Base-by-base conservation (phyloP, 1,284 basidiomycete genomes). In the Irpex rosettiformis region DNA sequence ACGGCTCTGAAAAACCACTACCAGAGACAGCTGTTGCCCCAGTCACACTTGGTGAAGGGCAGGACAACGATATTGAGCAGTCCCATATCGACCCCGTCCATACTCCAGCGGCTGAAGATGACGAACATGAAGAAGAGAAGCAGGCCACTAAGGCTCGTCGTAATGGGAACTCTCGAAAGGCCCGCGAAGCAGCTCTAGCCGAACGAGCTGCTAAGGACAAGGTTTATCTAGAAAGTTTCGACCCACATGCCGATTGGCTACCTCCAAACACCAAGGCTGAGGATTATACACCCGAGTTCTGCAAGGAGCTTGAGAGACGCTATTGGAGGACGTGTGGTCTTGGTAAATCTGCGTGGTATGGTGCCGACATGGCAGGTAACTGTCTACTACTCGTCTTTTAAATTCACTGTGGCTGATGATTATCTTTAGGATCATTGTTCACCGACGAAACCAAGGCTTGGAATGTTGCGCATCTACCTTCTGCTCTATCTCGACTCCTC, bases 381-480 rank as follows among this genome's bases (percentile, higher is more conserved):
- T 74, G 18, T 40, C 18, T 47, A 18, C 27, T 25, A 16, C 16
- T 13, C 1, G 48, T 13, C 27, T n/a, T n/a, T n/a, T n/a, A n/a
- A n/a, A 1, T 28, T 3, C 27, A 28, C 16, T 16, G 11, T 16
- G 16, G 27, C 11, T 25, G 25, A 22, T 29, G 49, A 48, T 54
- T 57, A 52, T 25, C 4, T 21, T 47, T 25, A 88, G 88, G 96
- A 3, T 94, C 95, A 0, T 78, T 98, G 2, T 98, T 92, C 72
- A 89, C 91, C 42, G 85, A 92, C 62, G 80, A 85, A 37, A 92
- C 93, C 1, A 88, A 79, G 27, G 72, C 83, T 1, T 99, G 97
- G 97, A 98, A 99, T 69, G 96, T 99, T 18, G 94, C 91, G 1
- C 81, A 86, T 70, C 83, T 99, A 10, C 90, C 92, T 29, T 98